A percentile compares a stretch with the other conserved stretches of the same genome.
Evolutionary conservation across 208 protist genomes (phyloP).

Genomic region (Leishmania major): DNA sequence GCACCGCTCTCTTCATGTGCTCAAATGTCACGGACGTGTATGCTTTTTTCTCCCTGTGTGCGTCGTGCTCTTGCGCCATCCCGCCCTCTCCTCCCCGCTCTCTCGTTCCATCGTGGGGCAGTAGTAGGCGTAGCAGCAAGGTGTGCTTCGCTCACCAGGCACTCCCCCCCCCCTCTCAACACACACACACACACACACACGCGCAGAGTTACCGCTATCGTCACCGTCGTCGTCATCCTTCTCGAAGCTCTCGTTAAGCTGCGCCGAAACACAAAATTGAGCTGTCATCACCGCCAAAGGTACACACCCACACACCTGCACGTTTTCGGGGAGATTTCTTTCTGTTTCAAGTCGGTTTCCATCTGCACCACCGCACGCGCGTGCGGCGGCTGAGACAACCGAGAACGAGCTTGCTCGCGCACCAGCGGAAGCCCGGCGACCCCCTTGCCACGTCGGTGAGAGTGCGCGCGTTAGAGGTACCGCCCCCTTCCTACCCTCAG

Average conservation of each 20-base stretch:
- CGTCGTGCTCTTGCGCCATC: background rate
- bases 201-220: background rate
- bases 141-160: background rate
- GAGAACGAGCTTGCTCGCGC: background rate
- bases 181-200: background rate
- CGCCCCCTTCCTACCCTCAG: background rate
- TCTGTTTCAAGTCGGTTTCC: too few relatives aligned
- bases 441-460: background rate
- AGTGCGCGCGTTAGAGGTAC: background rate
- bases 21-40: background rate
- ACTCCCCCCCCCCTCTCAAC: background rate
- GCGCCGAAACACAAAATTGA: too few relatives aligned
- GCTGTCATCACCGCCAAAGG: background rate
- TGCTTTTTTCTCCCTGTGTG: background rate
- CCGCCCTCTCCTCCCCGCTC: background rate
- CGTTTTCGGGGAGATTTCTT: background rate
- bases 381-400: background rate
- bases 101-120: background rate
- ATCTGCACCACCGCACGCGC: too few relatives aligned
- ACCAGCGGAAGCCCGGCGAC: background rate
- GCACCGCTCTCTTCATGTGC: background rate
- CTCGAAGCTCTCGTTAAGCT: background rate
- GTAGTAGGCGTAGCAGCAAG: background rate
- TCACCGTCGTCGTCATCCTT: background rate
- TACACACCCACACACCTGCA: background rate